phyloP scores from a whole-genome alignment of 2,329 filamentous ascomycete species.

The Botrytis sinoallii region DNA sequence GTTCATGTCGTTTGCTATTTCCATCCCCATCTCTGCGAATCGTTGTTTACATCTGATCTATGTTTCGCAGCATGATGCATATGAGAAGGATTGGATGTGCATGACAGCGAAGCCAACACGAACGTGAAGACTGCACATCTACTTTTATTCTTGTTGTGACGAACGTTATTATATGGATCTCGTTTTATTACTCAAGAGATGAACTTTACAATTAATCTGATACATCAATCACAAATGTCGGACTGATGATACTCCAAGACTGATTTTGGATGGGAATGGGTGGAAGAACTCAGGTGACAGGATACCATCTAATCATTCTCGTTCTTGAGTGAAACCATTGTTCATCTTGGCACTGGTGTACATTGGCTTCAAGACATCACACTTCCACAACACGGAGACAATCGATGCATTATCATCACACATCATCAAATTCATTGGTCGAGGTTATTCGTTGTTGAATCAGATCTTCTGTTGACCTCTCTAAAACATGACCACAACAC shows the following conservation, averaged over 20 bases:
- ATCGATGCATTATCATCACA: not conserved
- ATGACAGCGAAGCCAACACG: not conserved
- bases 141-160: not conserved
- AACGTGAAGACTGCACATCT: not conserved
- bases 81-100: not conserved
- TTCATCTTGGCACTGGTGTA: not conserved
- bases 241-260: not conserved
- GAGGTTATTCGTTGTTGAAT: not conserved
- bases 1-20: not conserved
- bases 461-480: not conserved
- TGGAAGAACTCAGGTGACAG: not conserved
- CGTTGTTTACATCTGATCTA: not conserved
- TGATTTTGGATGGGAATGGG: not conserved
- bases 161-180: not conserved
- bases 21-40: not conserved
- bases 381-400: not conserved
- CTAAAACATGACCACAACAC: not conserved
- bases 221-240: not conserved
- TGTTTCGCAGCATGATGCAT: not conserved
- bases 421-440: too few relatives aligned
- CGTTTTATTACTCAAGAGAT: not conserved
- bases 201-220: conserved; percentile 1
- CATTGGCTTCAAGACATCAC: not conserved
- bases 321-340: not conserved
- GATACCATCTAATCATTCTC: not conserved